Evolutionary conservation across 202 grass and related monocot species (phyloP).

Genomic region (Schoenoplectus tabernaemontani): DNA sequence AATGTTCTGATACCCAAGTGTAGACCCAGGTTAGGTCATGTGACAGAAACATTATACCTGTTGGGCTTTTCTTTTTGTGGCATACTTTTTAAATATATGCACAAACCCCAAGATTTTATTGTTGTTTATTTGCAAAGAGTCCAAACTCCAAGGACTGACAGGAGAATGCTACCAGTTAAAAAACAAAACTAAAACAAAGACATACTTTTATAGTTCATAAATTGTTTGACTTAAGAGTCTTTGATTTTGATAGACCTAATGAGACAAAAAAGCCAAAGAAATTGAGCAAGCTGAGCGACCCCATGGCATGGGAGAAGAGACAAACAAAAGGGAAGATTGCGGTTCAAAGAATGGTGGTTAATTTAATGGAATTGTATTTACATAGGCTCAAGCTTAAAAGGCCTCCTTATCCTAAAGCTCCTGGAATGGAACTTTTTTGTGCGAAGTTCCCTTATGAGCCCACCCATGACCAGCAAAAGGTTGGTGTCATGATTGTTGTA

Average conservation of each 20-base stretch:
- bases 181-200: neutral
- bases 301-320: constrained; percentile 77
- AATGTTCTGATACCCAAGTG: too few relatives aligned
- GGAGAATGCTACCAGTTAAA: constrained; percentile 5
- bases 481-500: neutral
- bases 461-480: constrained; percentile 85
- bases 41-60: too few relatives aligned
- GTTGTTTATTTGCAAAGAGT: neutral
- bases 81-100: neutral
- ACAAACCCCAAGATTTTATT: neutral
- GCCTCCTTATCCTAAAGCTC: constrained; percentile 44
- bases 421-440: constrained; percentile 50
- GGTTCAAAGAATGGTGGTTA: constrained; percentile 96
- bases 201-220: neutral
- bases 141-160: neutral
- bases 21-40: neutral
- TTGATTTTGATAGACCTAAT: constrained; percentile 58
- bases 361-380: constrained; percentile 89
- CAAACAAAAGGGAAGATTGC: constrained; percentile 85
- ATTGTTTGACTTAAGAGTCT: neutral
- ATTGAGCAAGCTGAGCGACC: constrained; percentile 82
- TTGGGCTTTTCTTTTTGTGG: neutral
- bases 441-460: constrained; percentile 84
- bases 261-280: constrained; percentile 68
- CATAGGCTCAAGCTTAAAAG: constrained; percentile 84